Conservation (phyloP, 2,329 filamentous ascomycete species). For the Sclerotinia trifoliorum region DNA sequence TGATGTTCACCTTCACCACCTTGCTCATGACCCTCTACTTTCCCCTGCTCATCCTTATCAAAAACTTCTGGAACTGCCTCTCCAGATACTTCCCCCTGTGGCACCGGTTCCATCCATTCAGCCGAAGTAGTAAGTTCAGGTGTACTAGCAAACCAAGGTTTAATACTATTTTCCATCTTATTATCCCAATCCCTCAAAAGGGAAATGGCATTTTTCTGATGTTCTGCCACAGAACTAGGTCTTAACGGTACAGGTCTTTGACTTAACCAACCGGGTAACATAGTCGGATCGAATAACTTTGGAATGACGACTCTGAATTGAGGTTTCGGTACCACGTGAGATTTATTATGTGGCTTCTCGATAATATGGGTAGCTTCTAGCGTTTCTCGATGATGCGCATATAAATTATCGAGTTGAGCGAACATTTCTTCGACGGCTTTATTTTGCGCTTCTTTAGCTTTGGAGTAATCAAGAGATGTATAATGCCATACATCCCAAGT, state of each 20-base stretch:
- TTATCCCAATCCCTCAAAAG: conserved; percentile 53
- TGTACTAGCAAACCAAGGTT: conserved; percentile 44
- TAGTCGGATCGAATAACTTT: conserved; percentile 52
- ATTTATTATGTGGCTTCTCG: not conserved
- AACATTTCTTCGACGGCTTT: conserved; percentile 33
- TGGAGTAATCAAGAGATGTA: conserved; percentile 28
- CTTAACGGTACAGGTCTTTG: conserved; percentile 45
- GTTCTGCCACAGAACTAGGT: conserved; percentile 50
- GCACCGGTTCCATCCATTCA: not conserved
- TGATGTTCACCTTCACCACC: too few relatives aligned
- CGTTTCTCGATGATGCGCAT: conserved; percentile 27
- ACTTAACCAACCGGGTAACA: conserved; percentile 53
- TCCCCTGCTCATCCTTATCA: not conserved
- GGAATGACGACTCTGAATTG: conserved; percentile 54
- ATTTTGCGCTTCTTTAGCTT: conserved; percentile 29
- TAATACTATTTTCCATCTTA: conserved; percentile 43
- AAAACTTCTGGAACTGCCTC: not conserved
- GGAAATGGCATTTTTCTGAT: conserved; percentile 54
- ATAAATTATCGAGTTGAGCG: conserved; percentile 35
- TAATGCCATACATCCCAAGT: conserved; percentile 40
- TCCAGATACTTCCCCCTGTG: not conserved
- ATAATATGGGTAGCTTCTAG: conserved; percentile 8
- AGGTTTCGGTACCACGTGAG: not conserved
- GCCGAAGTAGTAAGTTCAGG: not conserved
- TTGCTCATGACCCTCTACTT: too few relatives aligned